Evolutionary conservation across 2,329 filamentous ascomycete genomes (phyloP), one percentile per base, ranked within the genome.

Genomic region (Dissoconium aciculare): DNA sequence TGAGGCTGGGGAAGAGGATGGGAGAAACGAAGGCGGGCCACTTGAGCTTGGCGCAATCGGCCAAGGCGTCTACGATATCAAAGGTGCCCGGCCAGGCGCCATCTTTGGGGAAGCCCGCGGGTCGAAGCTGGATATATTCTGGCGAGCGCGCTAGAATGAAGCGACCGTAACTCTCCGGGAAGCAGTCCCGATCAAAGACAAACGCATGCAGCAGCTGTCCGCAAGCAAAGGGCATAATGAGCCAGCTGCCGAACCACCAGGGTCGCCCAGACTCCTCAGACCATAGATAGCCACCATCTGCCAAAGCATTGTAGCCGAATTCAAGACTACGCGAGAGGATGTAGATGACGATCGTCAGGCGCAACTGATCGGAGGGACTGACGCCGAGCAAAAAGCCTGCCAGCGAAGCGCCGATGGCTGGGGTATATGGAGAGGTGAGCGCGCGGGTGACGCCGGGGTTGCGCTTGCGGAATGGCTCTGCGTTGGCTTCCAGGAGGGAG

Each of bases 1-100:
- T 46, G 10, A 69, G 66, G 38, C 64, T 64, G 0, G 85, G 85
- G 55, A 91, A 92, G 35, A 94, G 68, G 24, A 84, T 87, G 1
- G 87, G 87, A 0, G 82, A 87, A 30, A 79, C 66, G 53, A 84
- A 93, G 0, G 77, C 78, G 66, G 85, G 87, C 81, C 87, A 94
- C 49, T 73, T 73, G 13, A 87, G 65, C 41, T 69, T 69, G 11
- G 84, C 81, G 62, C 94, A 87, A 43, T 78, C 68, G 3, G 76
- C 81, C 11, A 98, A 58, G 28, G 71, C 83, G 42, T 92, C 80
- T 8, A 91, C 71, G 15, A 94, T 75, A 37, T 83, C 70, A 46
- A 76, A 71, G 1, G 74, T 67, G 24, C 62, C 64, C 1, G 85
- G 89, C 85, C 87, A 95, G 17, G 63, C 60, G 15, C 81, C 60